Evolutionary conservation across 345 rosid genomes (phyloP).

Genomic region (Heritiera littoralis): DNA sequence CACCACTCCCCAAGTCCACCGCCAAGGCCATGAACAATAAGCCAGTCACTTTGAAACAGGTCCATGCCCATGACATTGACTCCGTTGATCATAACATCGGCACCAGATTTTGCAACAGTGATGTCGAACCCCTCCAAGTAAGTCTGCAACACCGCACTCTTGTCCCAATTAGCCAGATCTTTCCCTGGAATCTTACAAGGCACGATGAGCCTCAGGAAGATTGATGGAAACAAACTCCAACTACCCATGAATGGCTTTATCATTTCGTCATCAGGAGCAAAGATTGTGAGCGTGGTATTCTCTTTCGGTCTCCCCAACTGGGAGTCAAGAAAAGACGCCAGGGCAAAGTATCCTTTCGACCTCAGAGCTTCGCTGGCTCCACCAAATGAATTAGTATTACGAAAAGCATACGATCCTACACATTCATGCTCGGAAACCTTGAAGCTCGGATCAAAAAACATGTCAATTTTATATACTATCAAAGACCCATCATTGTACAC

Average conservation of each 20-base stretch:
- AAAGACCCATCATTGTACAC: conserved; percentile 36
- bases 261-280: conserved; percentile 36
- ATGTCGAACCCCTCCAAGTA: conserved; percentile 1
- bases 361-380: conserved; percentile 23
- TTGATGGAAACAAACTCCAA: conserved; percentile 9
- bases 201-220: conserved; percentile 31
- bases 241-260: neutral
- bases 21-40: no score
- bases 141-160: conserved; percentile 21
- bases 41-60: no score
- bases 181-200: conserved; percentile 31
- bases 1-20: no score
- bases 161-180: conserved; percentile 19
- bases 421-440: conserved; percentile 13
- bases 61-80: no score
- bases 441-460: conserved; percentile 32
- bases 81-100: no score
- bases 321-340: conserved; percentile 41
- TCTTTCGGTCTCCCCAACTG: conserved; percentile 29
- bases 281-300: conserved; percentile 26
- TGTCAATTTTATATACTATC: conserved; percentile 30
- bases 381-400: conserved; percentile 12
- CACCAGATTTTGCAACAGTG: no score
- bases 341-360: conserved; percentile 26
- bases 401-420: neutral